Conservation (phyloP, 2,329 filamentous ascomycete species). For the Alternaria arbusti region DNA sequence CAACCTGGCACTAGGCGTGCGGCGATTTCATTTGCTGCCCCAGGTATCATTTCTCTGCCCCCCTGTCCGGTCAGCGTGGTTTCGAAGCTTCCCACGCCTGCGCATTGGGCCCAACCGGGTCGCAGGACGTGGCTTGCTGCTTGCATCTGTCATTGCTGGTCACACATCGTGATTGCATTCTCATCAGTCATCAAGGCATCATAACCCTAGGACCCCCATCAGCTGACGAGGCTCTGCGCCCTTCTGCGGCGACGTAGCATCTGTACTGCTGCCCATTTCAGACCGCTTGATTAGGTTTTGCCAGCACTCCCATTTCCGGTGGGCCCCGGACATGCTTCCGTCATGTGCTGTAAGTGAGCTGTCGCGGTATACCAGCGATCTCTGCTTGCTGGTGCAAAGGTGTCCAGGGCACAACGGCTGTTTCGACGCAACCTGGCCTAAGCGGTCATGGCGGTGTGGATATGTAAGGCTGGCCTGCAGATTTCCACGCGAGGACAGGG, state of each 20-base stretch:
- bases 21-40: constrained; percentile 42
- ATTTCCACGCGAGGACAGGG: constrained; percentile 49
- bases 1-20: constrained; percentile 19
- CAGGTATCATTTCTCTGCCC: constrained; percentile 22
- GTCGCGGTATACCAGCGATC: constrained; percentile 21
- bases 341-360: constrained; percentile 38
- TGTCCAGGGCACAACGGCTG: constrained; percentile 44
- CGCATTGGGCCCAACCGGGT: constrained; percentile 31
- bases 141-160: constrained; percentile 21
- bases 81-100: constrained; percentile 22
- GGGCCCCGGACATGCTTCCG: constrained; percentile 33
- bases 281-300: constrained; percentile 5
- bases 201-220: constrained; percentile 26
- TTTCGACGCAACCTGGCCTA: constrained; percentile 31
- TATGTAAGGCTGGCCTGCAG: constrained; percentile 46
- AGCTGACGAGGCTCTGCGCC: constrained; percentile 36
- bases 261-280: constrained; percentile 27
- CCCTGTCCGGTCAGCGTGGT: constrained; percentile 33
- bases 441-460: constrained; percentile 39
- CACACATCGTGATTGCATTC: constrained; percentile 19
- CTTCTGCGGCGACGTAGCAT: constrained; percentile 23
- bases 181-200: constrained; percentile 24
- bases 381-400: constrained; percentile 28
- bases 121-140: constrained; percentile 23
- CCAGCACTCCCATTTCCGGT: constrained; percentile 13